Percentiles rank a stretch among this genome's conserved stretches.
Evolutionary conservation across 148 eudicot species (phyloP).

Genomic region (Silene latifolia): DNA sequence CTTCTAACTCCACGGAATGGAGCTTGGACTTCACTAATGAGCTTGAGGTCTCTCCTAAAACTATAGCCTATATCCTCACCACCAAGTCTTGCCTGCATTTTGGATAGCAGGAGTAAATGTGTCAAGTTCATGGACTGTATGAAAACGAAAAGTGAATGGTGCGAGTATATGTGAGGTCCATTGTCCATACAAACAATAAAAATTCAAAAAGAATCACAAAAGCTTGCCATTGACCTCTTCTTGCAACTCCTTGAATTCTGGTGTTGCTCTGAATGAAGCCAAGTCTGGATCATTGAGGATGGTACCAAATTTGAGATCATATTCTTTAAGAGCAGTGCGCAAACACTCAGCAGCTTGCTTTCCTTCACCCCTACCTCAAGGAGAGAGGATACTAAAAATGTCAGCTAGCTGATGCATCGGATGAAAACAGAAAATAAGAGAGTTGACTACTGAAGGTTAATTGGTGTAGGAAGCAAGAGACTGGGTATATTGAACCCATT

Average conservation of each 20-base stretch:
- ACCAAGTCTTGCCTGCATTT: conserved; percentile 73
- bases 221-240: conserved; percentile 69
- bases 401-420: conserved; percentile 12
- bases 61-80: conserved; percentile 95
- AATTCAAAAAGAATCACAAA: neutral
- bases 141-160: neutral
- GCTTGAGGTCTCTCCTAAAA: conserved; percentile 97
- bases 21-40: conserved; percentile 98
- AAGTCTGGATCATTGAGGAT: conserved; percentile 98
- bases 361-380: conserved; percentile 86
- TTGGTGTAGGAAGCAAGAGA: conserved; percentile 3
- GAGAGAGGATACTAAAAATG: conserved; percentile 17
- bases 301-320: conserved; percentile 89
- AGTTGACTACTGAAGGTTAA: neutral
- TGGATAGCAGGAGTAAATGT: neutral
- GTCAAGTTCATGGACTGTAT: neutral
- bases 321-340: conserved; percentile 84
- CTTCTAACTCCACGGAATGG: conserved; percentile 94
- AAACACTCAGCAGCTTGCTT: conserved; percentile 89
- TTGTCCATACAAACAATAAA: conserved; percentile 12
- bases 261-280: conserved; percentile 90
- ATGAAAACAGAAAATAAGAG: conserved; percentile 2
- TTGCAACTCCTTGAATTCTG: conserved; percentile 93
- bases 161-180: conserved; percentile 6
- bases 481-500: neutral